Evolutionary conservation across 352 stramenopile species (phyloP).

Genomic region (Sclerospora graminicola): DNA sequence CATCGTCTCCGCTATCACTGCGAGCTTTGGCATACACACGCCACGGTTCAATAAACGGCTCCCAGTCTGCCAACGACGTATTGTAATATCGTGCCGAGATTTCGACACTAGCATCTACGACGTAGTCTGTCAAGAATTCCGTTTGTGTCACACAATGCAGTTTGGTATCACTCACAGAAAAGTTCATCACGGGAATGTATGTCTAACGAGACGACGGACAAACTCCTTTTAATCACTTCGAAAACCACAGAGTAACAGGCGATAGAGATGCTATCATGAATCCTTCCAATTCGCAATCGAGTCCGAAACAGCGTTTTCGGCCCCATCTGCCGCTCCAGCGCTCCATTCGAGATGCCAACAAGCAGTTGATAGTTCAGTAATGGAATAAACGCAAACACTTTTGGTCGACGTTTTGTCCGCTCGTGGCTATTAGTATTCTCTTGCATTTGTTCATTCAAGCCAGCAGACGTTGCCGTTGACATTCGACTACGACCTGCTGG

Average conservation of each 20-base stretch:
- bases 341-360: conserved; percentile 38
- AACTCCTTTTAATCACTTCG: conserved; percentile 83
- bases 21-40: conserved; percentile 54
- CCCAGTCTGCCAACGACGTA: conserved; percentile 78
- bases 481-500: conserved; percentile 54
- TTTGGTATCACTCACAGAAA: conserved; percentile 78
- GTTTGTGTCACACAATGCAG: conserved; percentile 57
- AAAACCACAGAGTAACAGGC: conserved; percentile 75
- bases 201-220: conserved; percentile 81
- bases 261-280: conserved; percentile 63
- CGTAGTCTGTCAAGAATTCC: conserved; percentile 54
- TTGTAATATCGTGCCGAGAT: conserved; percentile 85
- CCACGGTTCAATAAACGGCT: conserved; percentile 83
- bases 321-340: conserved; percentile 28
- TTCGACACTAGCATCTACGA: conserved; percentile 65
- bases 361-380: conserved; percentile 71
- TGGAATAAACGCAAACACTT: conserved; percentile 36
- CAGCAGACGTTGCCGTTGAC: conserved; percentile 58
- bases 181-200: conserved; percentile 89
- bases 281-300: conserved; percentile 52
- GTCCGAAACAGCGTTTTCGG: conserved; percentile 47
- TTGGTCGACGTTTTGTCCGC: conserved; percentile 26
- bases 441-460: conserved; percentile 20
- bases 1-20: conserved; percentile 37
- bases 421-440: conserved; percentile 28